Conservation (phyloP, 225 moss, liverwort and hornwort genomes). For the Sphagnum tenellum region DNA sequence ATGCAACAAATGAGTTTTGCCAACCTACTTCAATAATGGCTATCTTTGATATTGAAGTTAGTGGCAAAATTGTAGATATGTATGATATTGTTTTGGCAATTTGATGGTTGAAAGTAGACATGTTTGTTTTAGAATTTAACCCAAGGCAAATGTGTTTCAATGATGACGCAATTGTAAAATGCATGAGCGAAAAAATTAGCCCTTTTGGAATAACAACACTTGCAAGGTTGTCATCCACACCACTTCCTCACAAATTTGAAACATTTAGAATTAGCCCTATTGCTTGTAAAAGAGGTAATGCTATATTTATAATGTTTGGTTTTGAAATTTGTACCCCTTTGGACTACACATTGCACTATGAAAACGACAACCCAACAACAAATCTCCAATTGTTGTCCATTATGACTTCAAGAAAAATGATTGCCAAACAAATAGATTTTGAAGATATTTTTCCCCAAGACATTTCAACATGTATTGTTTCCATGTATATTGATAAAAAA, state of each 20-base stretch:
- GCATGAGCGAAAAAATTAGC: conserved; percentile 16
- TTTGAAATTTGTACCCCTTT: too few relatives aligned
- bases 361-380: conserved; percentile 63
- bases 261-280: conserved; percentile 26
- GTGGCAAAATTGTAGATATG: too few relatives aligned
- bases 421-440: conserved; percentile 22
- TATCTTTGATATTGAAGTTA: too few relatives aligned
- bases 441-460: conserved; percentile 26
- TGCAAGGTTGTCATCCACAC: conserved; percentile 29
- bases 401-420: too few relatives aligned
- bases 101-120: too few relatives aligned
- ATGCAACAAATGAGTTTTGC: too few relatives aligned
- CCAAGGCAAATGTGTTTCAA: conserved; percentile 24
- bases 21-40: too few relatives aligned
- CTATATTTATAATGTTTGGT: too few relatives aligned
- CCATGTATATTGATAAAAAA: conserved; percentile 51
- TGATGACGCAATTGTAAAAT: conserved; percentile 27
- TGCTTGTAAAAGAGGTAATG: not conserved
- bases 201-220: conserved; percentile 10
- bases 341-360: not conserved
- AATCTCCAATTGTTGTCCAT: conserved; percentile 15
- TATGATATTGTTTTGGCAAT: too few relatives aligned
- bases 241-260: conserved; percentile 21
- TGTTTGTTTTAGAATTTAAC: conserved; percentile 7
- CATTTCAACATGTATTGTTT: conserved; percentile 56